phyloP scores from a whole-genome alignment of 371 early-diverging fungal species.

The Synchytrium microbalum region DNA sequence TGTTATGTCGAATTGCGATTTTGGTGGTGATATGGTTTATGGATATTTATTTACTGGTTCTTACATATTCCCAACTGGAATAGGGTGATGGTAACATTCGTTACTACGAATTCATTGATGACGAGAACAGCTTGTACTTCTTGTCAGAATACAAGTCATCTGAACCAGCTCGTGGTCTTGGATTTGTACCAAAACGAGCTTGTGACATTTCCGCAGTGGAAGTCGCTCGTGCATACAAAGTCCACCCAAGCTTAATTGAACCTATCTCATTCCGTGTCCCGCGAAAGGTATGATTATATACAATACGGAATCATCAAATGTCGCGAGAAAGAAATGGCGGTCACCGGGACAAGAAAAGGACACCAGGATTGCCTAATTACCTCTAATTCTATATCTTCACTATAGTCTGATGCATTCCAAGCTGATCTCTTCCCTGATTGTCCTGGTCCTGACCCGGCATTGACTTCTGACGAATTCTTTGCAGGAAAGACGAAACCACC shows the following conservation, averaged over 20 bases:
- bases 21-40: too few species aligned
- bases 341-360: not conserved
- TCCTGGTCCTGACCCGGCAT: conserved; percentile 68
- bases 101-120: conserved; percentile 83
- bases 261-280: conserved; percentile 96
- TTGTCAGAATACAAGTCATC: conserved; percentile 82
- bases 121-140: conserved; percentile 70
- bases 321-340: not conserved
- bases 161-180: conserved; percentile 92
- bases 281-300: conserved; percentile 59
- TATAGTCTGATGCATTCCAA: conserved; percentile 92
- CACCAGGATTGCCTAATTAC: not conserved
- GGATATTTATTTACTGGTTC: conserved; percentile 11
- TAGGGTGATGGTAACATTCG: conserved; percentile 94
- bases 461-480: conserved; percentile 87
- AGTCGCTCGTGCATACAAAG: conserved; percentile 88
- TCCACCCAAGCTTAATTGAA: conserved; percentile 74
- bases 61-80: not conserved
- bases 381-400: not conserved
- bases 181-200: conserved; percentile 89
- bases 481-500: conserved; percentile 64
- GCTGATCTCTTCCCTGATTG: conserved; percentile 89
- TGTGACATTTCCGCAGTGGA: conserved; percentile 80
- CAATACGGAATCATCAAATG: not conserved
- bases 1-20: too few species aligned